Evolutionary conservation across 495 filamentous ascomycete genomes (phyloP).

Genomic region (Xylaria bambusicola): DNA sequence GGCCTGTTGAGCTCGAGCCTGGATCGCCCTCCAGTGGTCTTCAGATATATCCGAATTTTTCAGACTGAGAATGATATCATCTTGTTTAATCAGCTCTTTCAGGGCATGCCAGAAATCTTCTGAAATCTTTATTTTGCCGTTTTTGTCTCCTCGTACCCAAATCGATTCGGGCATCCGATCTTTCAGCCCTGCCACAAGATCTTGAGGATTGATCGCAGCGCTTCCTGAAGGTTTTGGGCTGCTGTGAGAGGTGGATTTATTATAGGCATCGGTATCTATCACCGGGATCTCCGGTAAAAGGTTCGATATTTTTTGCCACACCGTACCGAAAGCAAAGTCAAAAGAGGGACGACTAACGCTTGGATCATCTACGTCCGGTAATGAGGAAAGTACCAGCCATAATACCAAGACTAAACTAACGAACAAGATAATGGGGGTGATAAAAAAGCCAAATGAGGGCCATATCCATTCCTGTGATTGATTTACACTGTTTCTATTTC

Average conservation of each 20-base stretch:
- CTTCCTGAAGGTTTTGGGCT: neutral
- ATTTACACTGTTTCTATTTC: neutral
- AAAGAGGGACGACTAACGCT: neutral
- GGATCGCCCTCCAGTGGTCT: slow-evolving; percentile 40
- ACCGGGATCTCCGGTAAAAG: slow-evolving; percentile 19
- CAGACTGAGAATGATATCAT: slow-evolving; percentile 36
- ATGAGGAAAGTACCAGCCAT: neutral
- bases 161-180: slow-evolving; percentile 40
- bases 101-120: slow-evolving; percentile 60
- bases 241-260: neutral
- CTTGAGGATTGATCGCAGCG: slow-evolving; percentile 1
- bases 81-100: slow-evolving; percentile 32
- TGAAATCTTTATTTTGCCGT: slow-evolving; percentile 46
- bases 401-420: neutral
- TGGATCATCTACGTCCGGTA: neutral
- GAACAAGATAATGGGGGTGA: neutral
- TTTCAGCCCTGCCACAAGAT: slow-evolving; percentile 30
- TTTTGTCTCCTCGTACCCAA: slow-evolving; percentile 41
- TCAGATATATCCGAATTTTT: slow-evolving; percentile 35
- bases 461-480: too few relatives aligned
- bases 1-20: slow-evolving; percentile 28
- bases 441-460: neutral
- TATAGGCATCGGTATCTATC: neutral
- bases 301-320: slow-evolving; percentile 9
- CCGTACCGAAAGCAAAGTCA: neutral